Conservation (phyloP, 805 yeast genomes). For the Osmozyma mogii region DNA sequence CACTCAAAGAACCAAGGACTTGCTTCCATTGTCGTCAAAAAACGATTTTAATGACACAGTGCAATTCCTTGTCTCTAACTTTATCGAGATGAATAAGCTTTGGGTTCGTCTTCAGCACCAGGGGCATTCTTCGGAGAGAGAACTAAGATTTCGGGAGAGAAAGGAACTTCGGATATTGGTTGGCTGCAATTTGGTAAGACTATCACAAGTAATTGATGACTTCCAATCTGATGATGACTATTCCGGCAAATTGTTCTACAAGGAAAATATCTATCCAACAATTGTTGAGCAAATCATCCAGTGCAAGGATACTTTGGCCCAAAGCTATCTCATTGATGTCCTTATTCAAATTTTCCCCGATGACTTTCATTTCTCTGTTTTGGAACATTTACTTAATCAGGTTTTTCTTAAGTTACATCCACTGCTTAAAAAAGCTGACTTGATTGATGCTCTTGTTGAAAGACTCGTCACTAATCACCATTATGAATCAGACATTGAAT, state of each 20-base stretch:
- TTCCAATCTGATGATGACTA: slow-evolving; percentile 40
- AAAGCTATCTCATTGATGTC: slow-evolving; percentile 85
- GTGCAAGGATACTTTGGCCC: slow-evolving; percentile 88
- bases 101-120: slow-evolving; percentile 97
- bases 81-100: slow-evolving; percentile 93
- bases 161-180: slow-evolving; percentile 85
- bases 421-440: slow-evolving; percentile 55
- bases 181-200: slow-evolving; percentile 84
- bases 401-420: slow-evolving; percentile 65
- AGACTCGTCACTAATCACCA: slow-evolving; percentile 50
- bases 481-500: slow-evolving; percentile 20
- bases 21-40: slow-evolving; percentile 37
- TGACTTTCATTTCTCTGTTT: slow-evolving; percentile 73
- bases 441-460: slow-evolving; percentile 64
- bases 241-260: slow-evolving; percentile 25
- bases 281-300: slow-evolving; percentile 86
- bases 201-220: slow-evolving; percentile 77
- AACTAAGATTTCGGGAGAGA: slow-evolving; percentile 68
- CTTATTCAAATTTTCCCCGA: slow-evolving; percentile 93
- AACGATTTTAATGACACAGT: slow-evolving; percentile 57
- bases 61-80: slow-evolving; percentile 74
- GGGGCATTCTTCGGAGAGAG: slow-evolving; percentile 81
- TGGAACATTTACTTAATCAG: slow-evolving; percentile 52
- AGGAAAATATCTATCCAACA: slow-evolving; percentile 60
- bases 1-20: slow-evolving; percentile 71